A percentile compares a stretch with the other conserved stretches of the same genome.
These are phyloP conservation scores for Colletotrichum salicis DNA, from an alignment of 2,329 filamentous ascomycete species.

Conservation along the genomic window DNA sequence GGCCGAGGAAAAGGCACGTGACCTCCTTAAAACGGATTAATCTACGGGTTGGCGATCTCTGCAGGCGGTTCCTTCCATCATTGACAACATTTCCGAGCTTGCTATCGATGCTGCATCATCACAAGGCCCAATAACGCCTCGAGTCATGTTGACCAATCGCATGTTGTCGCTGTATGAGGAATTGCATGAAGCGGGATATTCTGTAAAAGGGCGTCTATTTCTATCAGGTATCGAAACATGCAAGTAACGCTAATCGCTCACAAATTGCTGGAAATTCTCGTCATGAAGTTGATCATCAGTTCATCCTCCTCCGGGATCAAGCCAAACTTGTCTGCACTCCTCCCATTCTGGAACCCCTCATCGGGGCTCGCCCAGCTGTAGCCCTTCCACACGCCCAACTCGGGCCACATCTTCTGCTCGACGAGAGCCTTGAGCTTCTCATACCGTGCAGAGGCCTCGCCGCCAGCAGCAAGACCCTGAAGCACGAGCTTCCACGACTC, in stretches of 20 bases:
- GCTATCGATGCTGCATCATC: no score
- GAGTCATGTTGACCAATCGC: no score
- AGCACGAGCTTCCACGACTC: constrained; percentile 66
- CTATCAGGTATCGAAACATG: not conserved
- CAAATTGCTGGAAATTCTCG: constrained; percentile 16
- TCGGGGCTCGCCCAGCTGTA: constrained; percentile 72
- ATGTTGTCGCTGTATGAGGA: no score
- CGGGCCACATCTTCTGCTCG: constrained; percentile 60
- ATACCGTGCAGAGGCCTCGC: constrained; percentile 43
- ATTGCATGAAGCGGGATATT: fast-evolving
- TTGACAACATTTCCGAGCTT: no score
- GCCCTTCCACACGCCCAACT: constrained; percentile 71
- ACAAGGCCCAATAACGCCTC: no score
- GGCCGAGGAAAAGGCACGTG: no score
- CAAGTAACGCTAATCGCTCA: not conserved
- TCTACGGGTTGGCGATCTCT: no score
- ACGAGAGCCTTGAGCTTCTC: constrained; percentile 48
- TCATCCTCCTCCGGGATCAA: constrained; percentile 20
- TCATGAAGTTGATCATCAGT: constrained; percentile 21
- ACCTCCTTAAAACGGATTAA: no score
- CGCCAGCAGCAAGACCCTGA: constrained; percentile 51
- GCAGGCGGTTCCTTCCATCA: no score
- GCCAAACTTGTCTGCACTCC: constrained; percentile 35
- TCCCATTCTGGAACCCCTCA: constrained; percentile 53
- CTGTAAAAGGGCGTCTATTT: not conserved